These are phyloP conservation scores for Climacium dendroides DNA, from an alignment of 225 moss, liverwort and hornwort genomes.

Conservation along the genomic window DNA sequence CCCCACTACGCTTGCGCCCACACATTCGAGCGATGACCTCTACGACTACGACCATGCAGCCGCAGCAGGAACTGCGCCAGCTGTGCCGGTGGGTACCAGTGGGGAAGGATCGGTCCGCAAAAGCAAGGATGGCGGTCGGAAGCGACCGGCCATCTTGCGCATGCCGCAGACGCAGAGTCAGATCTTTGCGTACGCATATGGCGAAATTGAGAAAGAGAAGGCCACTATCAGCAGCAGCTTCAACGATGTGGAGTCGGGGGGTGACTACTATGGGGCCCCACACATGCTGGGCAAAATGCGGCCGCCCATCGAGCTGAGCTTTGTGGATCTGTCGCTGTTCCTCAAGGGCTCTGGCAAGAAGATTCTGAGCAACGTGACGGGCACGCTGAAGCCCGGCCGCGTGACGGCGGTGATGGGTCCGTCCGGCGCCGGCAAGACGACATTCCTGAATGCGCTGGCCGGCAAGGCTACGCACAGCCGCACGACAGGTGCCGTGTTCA, in stretches of 20 bases:
- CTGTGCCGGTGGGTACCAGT: not conserved
- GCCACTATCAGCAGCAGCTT: not conserved
- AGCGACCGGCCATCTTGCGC: not conserved
- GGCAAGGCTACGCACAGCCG: conserved; percentile 70
- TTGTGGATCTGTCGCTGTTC: conserved; percentile 59
- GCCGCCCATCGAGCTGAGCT: conserved; percentile 60
- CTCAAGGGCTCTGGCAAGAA: conserved; percentile 72
- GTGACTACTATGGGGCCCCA: conserved; percentile 1
- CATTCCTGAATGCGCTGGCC: conserved; percentile 75
- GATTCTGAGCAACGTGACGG: conserved; percentile 77
- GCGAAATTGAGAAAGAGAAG: conserved; percentile 81
- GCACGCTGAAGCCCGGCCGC: conserved; percentile 48
- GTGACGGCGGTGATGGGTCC: conserved; percentile 92
- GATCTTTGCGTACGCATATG: conserved; percentile 86
- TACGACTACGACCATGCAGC: not conserved
- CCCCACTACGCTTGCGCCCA: not conserved
- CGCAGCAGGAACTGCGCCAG: too few relatives aligned
- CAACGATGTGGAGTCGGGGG: not conserved
- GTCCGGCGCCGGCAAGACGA: conserved; percentile 90
- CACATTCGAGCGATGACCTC: conserved; percentile 16
- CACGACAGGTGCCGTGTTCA: conserved; percentile 64
- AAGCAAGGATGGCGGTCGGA: conserved; percentile 16
- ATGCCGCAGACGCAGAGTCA: conserved; percentile 48
- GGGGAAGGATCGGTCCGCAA: not conserved
- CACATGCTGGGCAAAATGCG: conserved; percentile 27